Base-by-base conservation (phyloP, 1,284 basidiomycete species). In the Irpex sp. region DNA sequence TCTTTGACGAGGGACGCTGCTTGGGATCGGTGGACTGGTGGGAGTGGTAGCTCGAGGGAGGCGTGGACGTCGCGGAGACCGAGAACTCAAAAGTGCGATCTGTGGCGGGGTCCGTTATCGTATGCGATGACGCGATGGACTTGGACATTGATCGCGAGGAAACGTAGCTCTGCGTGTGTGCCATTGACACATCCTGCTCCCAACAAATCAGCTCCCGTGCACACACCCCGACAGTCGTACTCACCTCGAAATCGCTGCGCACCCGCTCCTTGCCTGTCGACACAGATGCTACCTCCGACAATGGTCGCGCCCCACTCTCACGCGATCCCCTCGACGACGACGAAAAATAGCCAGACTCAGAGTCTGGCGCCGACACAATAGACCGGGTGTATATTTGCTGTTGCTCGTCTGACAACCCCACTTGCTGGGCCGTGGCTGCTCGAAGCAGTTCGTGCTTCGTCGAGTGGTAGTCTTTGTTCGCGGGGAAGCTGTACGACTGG, bases 401-500 rank as follows among this genome's bases (percentile, higher is more conserved):
- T 9, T 42, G 42, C 12, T 55, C 23, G 42, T 52, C 56, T 47
- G 59, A 61, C 51, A 59, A 37, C 16, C 49, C 16, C 12, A 21
- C 35, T 35, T 56, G 52, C 47, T 49, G 58, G 39, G 39, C 58
- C 33, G 58, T 52, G 21, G 58, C 73, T 23, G 68, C 67, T 6
- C 71, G 69, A 56, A 72, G 56, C 51, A 76, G 65, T 45, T 81
- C 76, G 51, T 72, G 67, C 66, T 77, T 81, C 9, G 76, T 78
- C 0, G 82, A 84, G 66, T 81, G 75, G 64, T 82, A 84, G 3
- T 80, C 73, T 66, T 78, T 80, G 59, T 77, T 73, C 8, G 72
- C 64, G 0, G 79, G 80, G 58, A 77, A 76, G 6, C 74, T 67
- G 69, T 88, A 88, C 0, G 77, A 73, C 68, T 84, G 83, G 3